Percentiles rank a stretch among this genome's conserved stretches.
phyloP scores from a whole-genome alignment of 805 yeast species.

The Teunomyces funiuensis region DNA sequence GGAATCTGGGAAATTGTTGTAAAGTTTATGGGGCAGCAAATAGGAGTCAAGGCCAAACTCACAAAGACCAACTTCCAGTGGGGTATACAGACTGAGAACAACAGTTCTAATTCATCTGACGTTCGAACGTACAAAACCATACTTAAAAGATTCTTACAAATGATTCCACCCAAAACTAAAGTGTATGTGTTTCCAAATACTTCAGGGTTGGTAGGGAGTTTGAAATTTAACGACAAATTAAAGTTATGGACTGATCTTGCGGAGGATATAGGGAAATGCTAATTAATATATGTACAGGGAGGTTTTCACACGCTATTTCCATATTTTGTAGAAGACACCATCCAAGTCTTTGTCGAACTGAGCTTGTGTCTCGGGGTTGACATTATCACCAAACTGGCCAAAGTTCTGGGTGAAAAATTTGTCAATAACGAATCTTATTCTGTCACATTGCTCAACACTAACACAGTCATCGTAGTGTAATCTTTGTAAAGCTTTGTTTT shows the following conservation, averaged over 20 bases:
- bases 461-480: slow-evolving; percentile 39
- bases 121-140: slow-evolving; percentile 8
- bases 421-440: slow-evolving; percentile 37
- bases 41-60: slow-evolving; percentile 26
- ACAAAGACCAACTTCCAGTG: slow-evolving; percentile 43
- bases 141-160: slow-evolving; percentile 17
- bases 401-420: slow-evolving; percentile 34
- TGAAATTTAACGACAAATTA: slow-evolving; percentile 46
- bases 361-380: slow-evolving; percentile 24
- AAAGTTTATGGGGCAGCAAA: slow-evolving; percentile 25
- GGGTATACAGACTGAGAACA: slow-evolving; percentile 42
- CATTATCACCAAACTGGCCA: slow-evolving; percentile 36
- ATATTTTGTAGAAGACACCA: slow-evolving; percentile 27
- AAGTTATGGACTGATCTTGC: slow-evolving; percentile 48
- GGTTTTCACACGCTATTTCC: slow-evolving; percentile 21
- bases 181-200: slow-evolving; percentile 70
- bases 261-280: slow-evolving; percentile 14
- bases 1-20: slow-evolving; percentile 70
- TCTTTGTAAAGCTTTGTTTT: slow-evolving; percentile 31
- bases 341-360: slow-evolving; percentile 33
- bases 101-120: not conserved
- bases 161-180: slow-evolving; percentile 17
- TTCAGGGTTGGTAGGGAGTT: slow-evolving; percentile 63
- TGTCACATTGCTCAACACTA: slow-evolving; percentile 33
- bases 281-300: slow-evolving; percentile 2